Evolutionary conservation across 768 basidiomycete species (phyloP).

Genomic region (Serendipita sp.): DNA sequence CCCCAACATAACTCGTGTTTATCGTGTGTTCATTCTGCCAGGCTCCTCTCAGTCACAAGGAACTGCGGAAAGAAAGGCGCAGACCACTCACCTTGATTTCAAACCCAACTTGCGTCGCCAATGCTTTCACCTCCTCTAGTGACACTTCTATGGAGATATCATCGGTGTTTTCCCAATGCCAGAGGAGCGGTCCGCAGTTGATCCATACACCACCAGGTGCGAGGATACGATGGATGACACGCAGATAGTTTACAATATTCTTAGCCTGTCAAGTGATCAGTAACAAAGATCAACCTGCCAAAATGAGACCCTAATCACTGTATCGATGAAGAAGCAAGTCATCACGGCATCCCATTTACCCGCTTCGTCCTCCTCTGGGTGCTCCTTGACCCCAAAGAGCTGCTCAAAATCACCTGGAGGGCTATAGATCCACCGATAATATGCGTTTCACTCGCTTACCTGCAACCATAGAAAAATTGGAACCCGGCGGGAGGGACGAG

Average conservation of each 20-base stretch:
- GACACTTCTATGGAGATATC: conserved; percentile 78
- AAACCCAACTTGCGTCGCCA: conserved; percentile 64
- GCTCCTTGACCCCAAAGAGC: conserved; percentile 47
- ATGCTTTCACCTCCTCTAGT: conserved; percentile 70
- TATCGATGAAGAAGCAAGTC: conserved; percentile 96
- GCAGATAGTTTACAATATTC: conserved; percentile 79
- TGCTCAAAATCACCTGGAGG: conserved; percentile 76
- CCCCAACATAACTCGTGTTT: conserved; percentile 74
- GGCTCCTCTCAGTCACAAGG: conserved; percentile 12
- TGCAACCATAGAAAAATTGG: conserved; percentile 72
- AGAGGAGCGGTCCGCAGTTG: conserved; percentile 87
- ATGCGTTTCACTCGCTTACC: conserved; percentile 29
- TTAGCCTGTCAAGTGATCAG: conserved; percentile 40
- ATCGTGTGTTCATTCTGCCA: conserved; percentile 62
- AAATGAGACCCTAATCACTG: conserved; percentile 30
- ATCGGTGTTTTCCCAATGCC: conserved; percentile 88
- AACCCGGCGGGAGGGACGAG: conserved; percentile 42
- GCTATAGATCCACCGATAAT: conserved; percentile 6
- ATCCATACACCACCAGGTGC: conserved; percentile 83
- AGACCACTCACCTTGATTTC: conserved; percentile 48
- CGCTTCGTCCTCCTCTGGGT: conserved; percentile 44
- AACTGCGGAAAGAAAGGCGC: background rate
- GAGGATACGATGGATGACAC: conserved; percentile 69
- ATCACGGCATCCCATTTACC: conserved; percentile 79
- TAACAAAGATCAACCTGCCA: background rate